A percentile compares a stretch with the other conserved stretches of the same genome.
These are phyloP conservation scores for Domatiomyces globalis DNA, from an alignment of 2,329 filamentous ascomycete species.

Conservation along the genomic window DNA sequence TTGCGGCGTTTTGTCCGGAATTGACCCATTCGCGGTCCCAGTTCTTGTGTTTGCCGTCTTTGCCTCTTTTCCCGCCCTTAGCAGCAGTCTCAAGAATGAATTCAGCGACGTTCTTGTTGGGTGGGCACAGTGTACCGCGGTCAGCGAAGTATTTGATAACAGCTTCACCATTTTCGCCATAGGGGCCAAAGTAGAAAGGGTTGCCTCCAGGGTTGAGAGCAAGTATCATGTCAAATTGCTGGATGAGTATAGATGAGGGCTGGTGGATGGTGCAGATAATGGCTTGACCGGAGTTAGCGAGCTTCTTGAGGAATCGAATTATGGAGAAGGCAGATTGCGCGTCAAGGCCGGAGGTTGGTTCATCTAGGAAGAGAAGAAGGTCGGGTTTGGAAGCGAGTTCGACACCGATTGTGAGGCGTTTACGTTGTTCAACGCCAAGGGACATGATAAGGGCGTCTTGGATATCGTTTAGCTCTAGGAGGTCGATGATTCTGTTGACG, in stretches of 20 bases:
- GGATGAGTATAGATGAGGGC: constrained; percentile 52
- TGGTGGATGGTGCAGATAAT: constrained; percentile 65
- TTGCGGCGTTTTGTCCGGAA: constrained; percentile 44
- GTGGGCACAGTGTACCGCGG: constrained; percentile 51
- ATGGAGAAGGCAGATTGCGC: constrained; percentile 56
- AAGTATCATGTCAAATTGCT: constrained; percentile 61
- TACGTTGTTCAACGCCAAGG: constrained; percentile 55
- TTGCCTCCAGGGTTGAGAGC: constrained; percentile 55
- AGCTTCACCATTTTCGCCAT: constrained; percentile 51
- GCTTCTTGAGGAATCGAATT: constrained; percentile 53
- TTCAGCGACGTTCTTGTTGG: constrained; percentile 51
- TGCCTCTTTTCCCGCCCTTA: constrained; percentile 36
- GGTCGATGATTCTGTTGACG: constrained; percentile 50
- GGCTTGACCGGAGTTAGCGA: constrained; percentile 51
- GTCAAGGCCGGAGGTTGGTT: constrained; percentile 58
- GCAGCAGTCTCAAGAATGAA: constrained; percentile 53
- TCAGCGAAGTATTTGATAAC: constrained; percentile 56
- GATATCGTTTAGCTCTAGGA: constrained; percentile 51
- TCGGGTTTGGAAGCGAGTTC: constrained; percentile 57
- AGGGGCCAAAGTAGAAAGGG: constrained; percentile 59
- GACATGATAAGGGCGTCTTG: constrained; percentile 53
- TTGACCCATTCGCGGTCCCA: constrained; percentile 65
- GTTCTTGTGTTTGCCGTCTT: constrained; percentile 44
- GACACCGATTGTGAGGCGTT: constrained; percentile 59
- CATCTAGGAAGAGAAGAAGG: constrained; percentile 55